Evolutionary conservation across 257 asterid genomes (phyloP), one percentile per base, ranked within the genome.

Genomic region (Solanum arcanum): DNA sequence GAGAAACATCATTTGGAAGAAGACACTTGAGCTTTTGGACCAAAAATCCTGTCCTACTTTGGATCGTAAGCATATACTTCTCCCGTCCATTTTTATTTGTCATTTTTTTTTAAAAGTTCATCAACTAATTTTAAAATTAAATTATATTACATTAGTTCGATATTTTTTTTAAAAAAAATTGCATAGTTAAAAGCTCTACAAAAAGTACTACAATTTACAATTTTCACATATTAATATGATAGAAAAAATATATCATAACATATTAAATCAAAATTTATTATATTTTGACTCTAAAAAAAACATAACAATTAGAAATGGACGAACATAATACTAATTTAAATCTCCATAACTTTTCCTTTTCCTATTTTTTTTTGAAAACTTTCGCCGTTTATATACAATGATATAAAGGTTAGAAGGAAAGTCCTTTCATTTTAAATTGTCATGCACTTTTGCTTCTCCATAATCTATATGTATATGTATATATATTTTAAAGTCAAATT

Each of bases 1-100:
- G 98, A 89, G 98, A 96, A 73, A 96, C 98, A 27, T 94, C 98
- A 12, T 96, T 96, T 60, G 99, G 99, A n/a, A 93, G 98, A 88
- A 92, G 98, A 80, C 99, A 97, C 89, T 70, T 97, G 93, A 95
- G 92, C 90, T 94, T 91, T 46, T 97, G 99, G 99, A 94, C 95
- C 91, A 89, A 89, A 87, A 91, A 92, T n/a, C 98, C 99, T 3
- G 14, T 93, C 86, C 91, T 95, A 12, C 89, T 97, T 74, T 97
- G 99, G 99, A 93, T 92, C 76, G 99, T 97, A 93, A 95, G 99
- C 80, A 74, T 25, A 86, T 64, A 52, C 23, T 52, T 37, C 39
- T 37, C 39, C 0, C 39, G 7, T 37, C 7, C 39, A 5, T 6
- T 37, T 37, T 37, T 37, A 37, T 37, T 37, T 37, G 39, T 37